Percentiles rank a stretch among this genome's conserved stretches.
These are phyloP conservation scores for Penicillium riverlandense DNA, from an alignment of 495 filamentous ascomycete species.

Conservation along the genomic window DNA sequence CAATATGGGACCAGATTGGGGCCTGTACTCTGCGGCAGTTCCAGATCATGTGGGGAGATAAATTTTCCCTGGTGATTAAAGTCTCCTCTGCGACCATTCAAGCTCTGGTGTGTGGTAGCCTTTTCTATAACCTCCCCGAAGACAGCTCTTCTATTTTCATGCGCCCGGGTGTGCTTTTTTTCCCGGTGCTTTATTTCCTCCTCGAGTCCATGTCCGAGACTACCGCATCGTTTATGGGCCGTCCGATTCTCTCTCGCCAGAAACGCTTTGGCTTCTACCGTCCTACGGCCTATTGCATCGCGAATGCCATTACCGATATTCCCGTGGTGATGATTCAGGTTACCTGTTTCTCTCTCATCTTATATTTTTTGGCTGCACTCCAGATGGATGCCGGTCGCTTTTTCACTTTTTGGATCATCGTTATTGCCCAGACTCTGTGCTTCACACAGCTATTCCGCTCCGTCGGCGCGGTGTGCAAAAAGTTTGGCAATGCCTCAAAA, in stretches of 20 bases:
- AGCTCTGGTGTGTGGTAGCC: slow-evolving; percentile 31
- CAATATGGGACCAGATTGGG: slow-evolving; percentile 48
- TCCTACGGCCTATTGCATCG: slow-evolving; percentile 73
- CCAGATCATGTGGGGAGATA: slow-evolving; percentile 33
- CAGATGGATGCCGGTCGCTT: slow-evolving; percentile 64
- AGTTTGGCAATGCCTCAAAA: slow-evolving; percentile 80
- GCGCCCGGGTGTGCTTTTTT: slow-evolving; percentile 32
- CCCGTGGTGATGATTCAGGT: slow-evolving; percentile 62
- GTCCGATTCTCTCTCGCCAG: slow-evolving; percentile 37
- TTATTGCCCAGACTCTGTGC: slow-evolving; percentile 60
- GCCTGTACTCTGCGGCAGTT: slow-evolving; percentile 45
- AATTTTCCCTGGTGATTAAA: slow-evolving; percentile 27
- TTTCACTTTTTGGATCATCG: slow-evolving; percentile 68
- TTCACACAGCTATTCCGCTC: slow-evolving; percentile 74
- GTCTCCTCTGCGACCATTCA: slow-evolving; percentile 27
- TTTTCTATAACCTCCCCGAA: slow-evolving; percentile 32
- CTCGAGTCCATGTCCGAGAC: slow-evolving; percentile 33
- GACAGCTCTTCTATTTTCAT: slow-evolving; percentile 35
- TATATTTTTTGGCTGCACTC: slow-evolving; percentile 72
- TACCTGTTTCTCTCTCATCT: slow-evolving; percentile 62
- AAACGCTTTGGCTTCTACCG: slow-evolving; percentile 64
- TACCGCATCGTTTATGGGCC: slow-evolving; percentile 32
- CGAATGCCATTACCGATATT: slow-evolving; percentile 70
- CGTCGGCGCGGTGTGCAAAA: slow-evolving; percentile 67
- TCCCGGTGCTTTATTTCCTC: slow-evolving; percentile 32